These are phyloP conservation scores for Thecaphora frezii DNA, from an alignment of 1,284 basidiomycete species.

Conservation along the genomic window DNA sequence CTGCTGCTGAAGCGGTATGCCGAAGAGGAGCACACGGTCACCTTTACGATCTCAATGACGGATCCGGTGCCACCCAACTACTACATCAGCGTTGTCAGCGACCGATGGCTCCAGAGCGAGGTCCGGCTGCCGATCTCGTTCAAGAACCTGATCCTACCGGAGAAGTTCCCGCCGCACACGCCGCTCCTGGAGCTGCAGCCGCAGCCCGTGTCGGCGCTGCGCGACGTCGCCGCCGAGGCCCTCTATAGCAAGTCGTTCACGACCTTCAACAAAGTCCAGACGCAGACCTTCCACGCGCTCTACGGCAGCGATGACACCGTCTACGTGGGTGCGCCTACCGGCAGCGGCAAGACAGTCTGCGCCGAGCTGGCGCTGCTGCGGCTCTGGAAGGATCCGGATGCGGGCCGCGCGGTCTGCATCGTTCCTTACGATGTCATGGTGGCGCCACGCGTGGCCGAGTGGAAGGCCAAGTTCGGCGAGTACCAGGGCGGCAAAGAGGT, in stretches of 20 bases:
- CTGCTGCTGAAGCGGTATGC: slow-evolving; percentile 19
- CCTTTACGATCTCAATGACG: slow-evolving; percentile 61
- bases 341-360: slow-evolving; percentile 74
- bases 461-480: neutral
- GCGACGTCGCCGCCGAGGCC: slow-evolving; percentile 22
- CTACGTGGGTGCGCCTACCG: slow-evolving; percentile 77
- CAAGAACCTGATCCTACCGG: slow-evolving; percentile 75
- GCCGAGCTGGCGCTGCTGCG: slow-evolving; percentile 13
- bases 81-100: slow-evolving; percentile 75
- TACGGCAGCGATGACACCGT: slow-evolving; percentile 72
- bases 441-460: slow-evolving; percentile 10
- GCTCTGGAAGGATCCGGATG: slow-evolving; percentile 8
- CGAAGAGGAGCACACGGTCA: slow-evolving; percentile 63
- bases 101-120: slow-evolving; percentile 91
- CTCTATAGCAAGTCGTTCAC: slow-evolving; percentile 60
- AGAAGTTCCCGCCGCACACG: slow-evolving; percentile 67
- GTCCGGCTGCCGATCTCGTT: slow-evolving; percentile 71
- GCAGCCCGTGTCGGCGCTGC: slow-evolving; percentile 66
- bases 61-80: slow-evolving; percentile 18
- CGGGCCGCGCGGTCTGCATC: slow-evolving; percentile 7
- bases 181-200: slow-evolving; percentile 79
- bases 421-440: slow-evolving; percentile 23
- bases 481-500: slow-evolving; percentile 39
- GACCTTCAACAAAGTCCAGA: slow-evolving; percentile 83
- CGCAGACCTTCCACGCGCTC: slow-evolving; percentile 83